Base-by-base conservation (phyloP, 2,329 filamentous ascomycete genomes). In the Teratosphaeria epicoccoides region DNA sequence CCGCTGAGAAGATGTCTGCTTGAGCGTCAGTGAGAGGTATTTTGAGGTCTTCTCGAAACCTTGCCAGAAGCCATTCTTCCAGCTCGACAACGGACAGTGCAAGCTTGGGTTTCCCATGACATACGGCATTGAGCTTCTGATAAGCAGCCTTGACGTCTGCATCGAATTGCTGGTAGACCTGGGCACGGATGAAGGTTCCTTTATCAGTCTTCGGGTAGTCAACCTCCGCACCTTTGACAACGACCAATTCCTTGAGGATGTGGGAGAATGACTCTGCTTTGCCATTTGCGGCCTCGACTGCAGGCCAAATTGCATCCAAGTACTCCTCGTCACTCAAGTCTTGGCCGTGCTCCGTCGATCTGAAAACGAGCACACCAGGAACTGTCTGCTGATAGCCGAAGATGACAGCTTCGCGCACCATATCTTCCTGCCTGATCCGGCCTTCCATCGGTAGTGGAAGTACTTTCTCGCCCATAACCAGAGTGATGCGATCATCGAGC, bases 161-260 rank as follows among this genome's bases (percentile, higher is more conserved):
- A 10, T 70, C 67, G 50, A 79, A 80, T 24, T 72, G 64, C 44
- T 67, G 65, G 56, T 80, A 78, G 6, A 76, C 70, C 17, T 72
- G 71, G 3, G 73, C 73, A 2, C 78, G 72, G 47, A 81, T 80
- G 51, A 78, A 72, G 0, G 76, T 81, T 2, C 76, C 76, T 60
- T 82, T 81, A 53, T 81, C 79, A 0, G 79, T 81, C 37, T 63
- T 65, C 1, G 77, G 71, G 55, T 78, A 81, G 2, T 63, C 55
- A 4, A 69, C 71, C 0, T 72, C 73, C 0, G 68, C 56, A 0
- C 71, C 68, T 2, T 80, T 64, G 2, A 81, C 60, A 0, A 74
- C 61, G 0, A 83, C 67, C 61, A 83, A 72, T 3, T 81, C 78
- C 14, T 65, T 71, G 0, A 74, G 74, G 1, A 83, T 73, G 12